Evolutionary conservation across 192 early-diverging fungal species (phyloP).

Genomic region (Backusella psychrophila): DNA sequence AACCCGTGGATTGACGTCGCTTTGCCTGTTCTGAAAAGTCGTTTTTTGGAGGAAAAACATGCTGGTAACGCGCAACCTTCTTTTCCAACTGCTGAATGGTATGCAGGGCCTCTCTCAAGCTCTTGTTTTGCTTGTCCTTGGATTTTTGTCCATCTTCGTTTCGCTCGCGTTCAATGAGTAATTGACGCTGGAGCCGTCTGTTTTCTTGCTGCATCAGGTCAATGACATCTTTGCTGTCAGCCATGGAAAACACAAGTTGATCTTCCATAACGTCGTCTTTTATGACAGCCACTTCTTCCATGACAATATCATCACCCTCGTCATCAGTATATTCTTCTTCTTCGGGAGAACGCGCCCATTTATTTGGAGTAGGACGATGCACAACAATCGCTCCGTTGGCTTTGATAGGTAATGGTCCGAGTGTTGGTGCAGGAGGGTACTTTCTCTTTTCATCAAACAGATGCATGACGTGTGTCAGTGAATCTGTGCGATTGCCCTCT

Average conservation of each 20-base stretch:
- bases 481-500: neutral
- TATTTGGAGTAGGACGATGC: neutral
- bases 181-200: neutral
- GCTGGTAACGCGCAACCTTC: neutral
- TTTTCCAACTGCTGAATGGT: neutral
- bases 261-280: neutral
- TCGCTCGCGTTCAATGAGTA: constrained; percentile 1
- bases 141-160: constrained; percentile 1
- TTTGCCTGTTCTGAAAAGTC: neutral
- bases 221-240: neutral
- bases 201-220: neutral
- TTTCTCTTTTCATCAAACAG: constrained; percentile 9
- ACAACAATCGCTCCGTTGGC: constrained; percentile 12
- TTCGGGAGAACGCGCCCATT: neutral
- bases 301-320: neutral
- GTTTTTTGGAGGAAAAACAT: neutral
- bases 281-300: neutral
- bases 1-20: neutral
- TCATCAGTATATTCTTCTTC: neutral
- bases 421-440: neutral
- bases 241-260: neutral
- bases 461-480: constrained; percentile 11
- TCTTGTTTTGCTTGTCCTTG: neutral
- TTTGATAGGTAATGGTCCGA: constrained; percentile 12
- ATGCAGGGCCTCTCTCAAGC: neutral